Conservation (phyloP, 1,139 yeast genomes). For the Pichia sp. region DNA sequence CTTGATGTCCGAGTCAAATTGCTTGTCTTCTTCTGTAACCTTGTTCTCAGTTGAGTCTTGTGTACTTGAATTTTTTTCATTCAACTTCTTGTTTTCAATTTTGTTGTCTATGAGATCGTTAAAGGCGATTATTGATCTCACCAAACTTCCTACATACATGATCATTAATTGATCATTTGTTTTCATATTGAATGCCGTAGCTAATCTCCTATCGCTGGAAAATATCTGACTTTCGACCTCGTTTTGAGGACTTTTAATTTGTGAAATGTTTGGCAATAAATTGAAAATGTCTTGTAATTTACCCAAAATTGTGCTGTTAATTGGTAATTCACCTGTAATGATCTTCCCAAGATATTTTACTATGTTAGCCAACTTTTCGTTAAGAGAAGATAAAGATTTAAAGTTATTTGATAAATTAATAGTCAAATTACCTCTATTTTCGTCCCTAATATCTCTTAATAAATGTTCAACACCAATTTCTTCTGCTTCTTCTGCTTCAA, state of each 20-base stretch:
- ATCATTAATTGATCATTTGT: conserved; percentile 96
- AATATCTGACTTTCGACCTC: conserved; percentile 23
- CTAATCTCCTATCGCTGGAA: conserved; percentile 36
- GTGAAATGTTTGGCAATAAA: conserved; percentile 72
- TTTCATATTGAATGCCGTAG: conserved; percentile 80
- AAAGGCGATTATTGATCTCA: conserved; percentile 91
- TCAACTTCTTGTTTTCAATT: conserved; percentile 62
- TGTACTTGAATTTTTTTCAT: conserved; percentile 28
- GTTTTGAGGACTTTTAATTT: conserved; percentile 24
- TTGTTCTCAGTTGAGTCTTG: not conserved
- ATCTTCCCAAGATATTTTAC: conserved; percentile 75
- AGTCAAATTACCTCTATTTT: conserved; percentile 90
- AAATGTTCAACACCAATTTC: conserved; percentile 98
- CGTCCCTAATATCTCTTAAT: conserved; percentile 89
- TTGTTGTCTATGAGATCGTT: conserved; percentile 96
- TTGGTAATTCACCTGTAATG: conserved; percentile 61
- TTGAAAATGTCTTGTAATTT: conserved; percentile 93
- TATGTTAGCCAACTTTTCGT: conserved; percentile 71
- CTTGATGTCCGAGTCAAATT: too few species aligned
- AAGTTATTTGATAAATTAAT: conserved; percentile 82
- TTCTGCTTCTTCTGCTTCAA: conserved; percentile 98
- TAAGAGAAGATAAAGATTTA: conserved; percentile 81
- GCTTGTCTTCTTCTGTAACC: not conserved
- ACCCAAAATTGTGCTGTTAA: conserved; percentile 85
- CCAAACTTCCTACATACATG: conserved; percentile 80